A percentile compares a stretch with the other conserved stretches of the same genome.
phyloP scores from a whole-genome alignment of 139 green algal genomes.

The Micromonas pusilla region DNA sequence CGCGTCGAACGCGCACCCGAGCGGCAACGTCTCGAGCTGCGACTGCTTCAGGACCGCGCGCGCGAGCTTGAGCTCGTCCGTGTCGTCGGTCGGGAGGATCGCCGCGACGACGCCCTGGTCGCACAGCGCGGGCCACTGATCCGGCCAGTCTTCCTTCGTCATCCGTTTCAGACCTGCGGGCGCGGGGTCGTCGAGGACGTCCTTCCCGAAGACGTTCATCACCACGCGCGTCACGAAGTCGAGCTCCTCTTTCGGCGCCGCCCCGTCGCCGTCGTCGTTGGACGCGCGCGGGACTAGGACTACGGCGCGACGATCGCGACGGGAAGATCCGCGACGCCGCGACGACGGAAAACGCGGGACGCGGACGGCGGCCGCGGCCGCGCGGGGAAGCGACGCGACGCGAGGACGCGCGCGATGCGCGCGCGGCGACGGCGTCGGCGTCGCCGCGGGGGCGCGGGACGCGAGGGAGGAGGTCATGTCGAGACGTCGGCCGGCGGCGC shows the following conservation, averaged over 20 bases:
- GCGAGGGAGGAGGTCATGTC: too few species aligned
- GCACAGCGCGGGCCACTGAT: slow-evolving; percentile 9
- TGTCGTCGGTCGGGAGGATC: not conserved
- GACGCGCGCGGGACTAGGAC: not conserved
- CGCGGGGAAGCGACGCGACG: too few species aligned
- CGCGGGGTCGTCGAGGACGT: slow-evolving; percentile 22
- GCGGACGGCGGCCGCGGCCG: too few species aligned
- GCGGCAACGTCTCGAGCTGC: slow-evolving; percentile 28
- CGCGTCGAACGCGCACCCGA: slow-evolving; percentile 33
- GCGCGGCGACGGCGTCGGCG: too few species aligned
- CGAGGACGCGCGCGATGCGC: too few species aligned
- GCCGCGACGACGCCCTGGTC: not conserved
- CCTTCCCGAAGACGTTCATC: slow-evolving; percentile 23
- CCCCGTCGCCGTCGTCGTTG: not conserved
- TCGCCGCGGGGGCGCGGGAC: too few species aligned
- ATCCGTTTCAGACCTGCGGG: slow-evolving; percentile 31
- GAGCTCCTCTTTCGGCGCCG: too few species aligned
- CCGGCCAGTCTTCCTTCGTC: slow-evolving; percentile 31
- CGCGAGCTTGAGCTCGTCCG: not conserved
- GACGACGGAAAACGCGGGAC: too few species aligned
- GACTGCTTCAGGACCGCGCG: slow-evolving; percentile 28
- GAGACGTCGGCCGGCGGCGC: too few species aligned
- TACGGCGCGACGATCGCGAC: not conserved
- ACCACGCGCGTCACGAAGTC: slow-evolving; percentile 15
- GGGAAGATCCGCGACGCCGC: too few species aligned